phyloP scores from a whole-genome alignment of 768 basidiomycete species.

The Phylloporus sp. region DNA sequence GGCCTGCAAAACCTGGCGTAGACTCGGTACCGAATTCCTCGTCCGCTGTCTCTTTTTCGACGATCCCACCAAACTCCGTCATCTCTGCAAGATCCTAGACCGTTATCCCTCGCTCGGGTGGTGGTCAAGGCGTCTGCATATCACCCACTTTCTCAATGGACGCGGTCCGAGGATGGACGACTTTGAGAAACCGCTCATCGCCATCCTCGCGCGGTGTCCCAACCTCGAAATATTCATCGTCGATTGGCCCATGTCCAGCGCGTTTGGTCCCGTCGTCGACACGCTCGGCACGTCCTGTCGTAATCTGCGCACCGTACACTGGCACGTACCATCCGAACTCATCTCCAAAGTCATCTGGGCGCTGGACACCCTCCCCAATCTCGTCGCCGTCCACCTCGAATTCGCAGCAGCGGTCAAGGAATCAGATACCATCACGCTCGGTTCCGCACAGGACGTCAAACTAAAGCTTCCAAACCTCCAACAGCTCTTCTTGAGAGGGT shows the following conservation, averaged over 20 bases:
- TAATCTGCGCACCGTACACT: conserved; percentile 56
- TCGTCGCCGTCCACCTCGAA: conserved; percentile 54
- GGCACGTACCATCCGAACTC: conserved; percentile 50
- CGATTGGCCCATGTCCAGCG: conserved; percentile 55
- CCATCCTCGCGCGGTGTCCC: conserved; percentile 59
- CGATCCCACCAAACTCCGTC: conserved; percentile 49
- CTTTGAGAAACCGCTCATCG: conserved; percentile 49
- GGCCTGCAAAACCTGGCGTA: conserved; percentile 62
- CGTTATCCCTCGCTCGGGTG: conserved; percentile 53
- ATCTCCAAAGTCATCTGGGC: conserved; percentile 70
- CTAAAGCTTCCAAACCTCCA: conserved; percentile 51
- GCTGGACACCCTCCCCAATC: conserved; percentile 52
- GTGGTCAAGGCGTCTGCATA: conserved; percentile 71
- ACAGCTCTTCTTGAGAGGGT: conserved; percentile 59
- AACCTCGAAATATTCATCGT: conserved; percentile 71
- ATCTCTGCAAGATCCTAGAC: conserved; percentile 49
- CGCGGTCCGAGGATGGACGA: conserved; percentile 42
- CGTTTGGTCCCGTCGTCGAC: conserved; percentile 62
- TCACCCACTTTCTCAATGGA: conserved; percentile 46
- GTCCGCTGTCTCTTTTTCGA: conserved; percentile 68
- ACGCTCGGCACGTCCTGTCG: conserved; percentile 49
- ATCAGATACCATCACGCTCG: conserved; percentile 48
- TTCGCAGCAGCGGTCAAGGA: conserved; percentile 33
- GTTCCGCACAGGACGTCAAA: conserved; percentile 53
- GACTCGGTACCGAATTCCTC: conserved; percentile 58